Evolutionary conservation across 768 basidiomycete genomes (phyloP).

Genomic region (Rhizopogon vesiculosus): DNA sequence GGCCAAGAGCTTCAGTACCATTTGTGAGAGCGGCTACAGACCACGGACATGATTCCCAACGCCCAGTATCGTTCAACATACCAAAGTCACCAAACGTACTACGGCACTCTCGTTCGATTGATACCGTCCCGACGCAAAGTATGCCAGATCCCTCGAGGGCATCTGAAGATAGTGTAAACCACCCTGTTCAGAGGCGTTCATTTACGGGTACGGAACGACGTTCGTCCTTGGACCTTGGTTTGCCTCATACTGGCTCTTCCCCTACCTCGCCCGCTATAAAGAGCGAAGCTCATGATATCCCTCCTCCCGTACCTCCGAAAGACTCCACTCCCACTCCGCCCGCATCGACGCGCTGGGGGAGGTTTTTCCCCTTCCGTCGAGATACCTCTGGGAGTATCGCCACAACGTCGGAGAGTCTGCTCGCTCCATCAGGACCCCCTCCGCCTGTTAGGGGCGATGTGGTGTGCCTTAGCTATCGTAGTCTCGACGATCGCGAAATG

Average conservation of each 20-base stretch:
- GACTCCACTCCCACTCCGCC: conserved; percentile 19
- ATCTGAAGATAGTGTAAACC: conserved; percentile 7
- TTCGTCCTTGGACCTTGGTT: conserved; percentile 4
- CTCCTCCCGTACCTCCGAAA: conserved; percentile 26
- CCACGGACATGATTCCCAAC: conserved; percentile 1
- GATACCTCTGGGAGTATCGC: conserved; percentile 27
- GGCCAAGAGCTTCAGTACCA: conserved; percentile 13
- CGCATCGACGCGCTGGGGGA: conserved; percentile 35
- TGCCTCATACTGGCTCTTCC: conserved; percentile 9
- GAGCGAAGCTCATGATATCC: conserved; percentile 16
- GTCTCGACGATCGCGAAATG: conserved; percentile 74
- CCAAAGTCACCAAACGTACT: conserved; percentile 16
- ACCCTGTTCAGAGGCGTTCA: conserved; percentile 11
- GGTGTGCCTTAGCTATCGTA: conserved; percentile 65
- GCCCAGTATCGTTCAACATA: conserved; percentile 15
- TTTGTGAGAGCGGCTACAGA: conserved; percentile 8
- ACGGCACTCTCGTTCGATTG: conserved; percentile 21
- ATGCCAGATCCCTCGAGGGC: conserved; percentile 8
- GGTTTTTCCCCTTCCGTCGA: conserved; percentile 46
- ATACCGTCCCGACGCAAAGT: conserved; percentile 15
- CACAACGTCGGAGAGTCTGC: conserved; percentile 18
- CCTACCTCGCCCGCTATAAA: conserved; percentile 7
- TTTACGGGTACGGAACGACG: conserved; percentile 7
- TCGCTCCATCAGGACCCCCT: conserved; percentile 16
- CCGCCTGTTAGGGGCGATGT: conserved; percentile 61